A percentile compares a stretch with the other conserved stretches of the same genome.
phyloP scores from a whole-genome alignment of 1,284 basidiomycete species.

The Exobasidium rhododendri region DNA sequence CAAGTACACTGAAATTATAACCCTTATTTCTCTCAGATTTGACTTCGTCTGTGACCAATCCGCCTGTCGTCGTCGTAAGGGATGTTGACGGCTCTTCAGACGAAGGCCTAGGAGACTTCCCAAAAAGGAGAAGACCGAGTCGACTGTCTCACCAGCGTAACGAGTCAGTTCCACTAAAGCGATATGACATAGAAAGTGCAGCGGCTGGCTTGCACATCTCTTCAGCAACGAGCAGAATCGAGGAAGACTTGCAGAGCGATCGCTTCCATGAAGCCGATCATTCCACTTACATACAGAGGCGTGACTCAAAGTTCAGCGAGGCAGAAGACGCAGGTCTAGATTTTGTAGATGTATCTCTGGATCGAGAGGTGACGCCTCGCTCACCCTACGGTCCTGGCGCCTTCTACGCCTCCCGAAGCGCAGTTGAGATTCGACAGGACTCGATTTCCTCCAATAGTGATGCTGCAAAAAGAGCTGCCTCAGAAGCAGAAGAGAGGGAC shows the following conservation, averaged over 20 bases:
- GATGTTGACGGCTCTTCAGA: too few relatives aligned
- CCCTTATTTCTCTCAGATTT: too few relatives aligned
- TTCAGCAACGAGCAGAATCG: too few relatives aligned
- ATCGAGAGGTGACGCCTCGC: neutral
- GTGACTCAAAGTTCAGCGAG: neutral
- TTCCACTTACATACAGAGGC: too few relatives aligned
- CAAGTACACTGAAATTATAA: too few relatives aligned
- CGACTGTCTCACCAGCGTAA: neutral
- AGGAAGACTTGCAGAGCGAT: too few relatives aligned
- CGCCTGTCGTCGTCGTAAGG: too few relatives aligned
- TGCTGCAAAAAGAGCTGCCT: neutral
- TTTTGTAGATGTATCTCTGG: conserved; percentile 17
- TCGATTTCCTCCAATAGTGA: conserved; percentile 10
- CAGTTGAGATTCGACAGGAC: conserved; percentile 19
- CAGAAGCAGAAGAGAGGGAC: neutral
- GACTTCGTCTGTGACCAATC: too few relatives aligned
- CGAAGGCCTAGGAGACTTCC: too few relatives aligned
- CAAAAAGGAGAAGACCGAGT: too few relatives aligned
- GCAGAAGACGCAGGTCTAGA: conserved; percentile 15
- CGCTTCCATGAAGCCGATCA: too few relatives aligned
- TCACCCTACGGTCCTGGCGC: conserved; percentile 15
- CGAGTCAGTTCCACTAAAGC: neutral
- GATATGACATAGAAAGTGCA: neutral
- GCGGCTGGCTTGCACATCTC: too few relatives aligned
- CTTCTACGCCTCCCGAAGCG: conserved; percentile 1